phyloP scores from a whole-genome alignment of 2,329 filamentous ascomycete species.

The Aspergillus tubingensis region DNA sequence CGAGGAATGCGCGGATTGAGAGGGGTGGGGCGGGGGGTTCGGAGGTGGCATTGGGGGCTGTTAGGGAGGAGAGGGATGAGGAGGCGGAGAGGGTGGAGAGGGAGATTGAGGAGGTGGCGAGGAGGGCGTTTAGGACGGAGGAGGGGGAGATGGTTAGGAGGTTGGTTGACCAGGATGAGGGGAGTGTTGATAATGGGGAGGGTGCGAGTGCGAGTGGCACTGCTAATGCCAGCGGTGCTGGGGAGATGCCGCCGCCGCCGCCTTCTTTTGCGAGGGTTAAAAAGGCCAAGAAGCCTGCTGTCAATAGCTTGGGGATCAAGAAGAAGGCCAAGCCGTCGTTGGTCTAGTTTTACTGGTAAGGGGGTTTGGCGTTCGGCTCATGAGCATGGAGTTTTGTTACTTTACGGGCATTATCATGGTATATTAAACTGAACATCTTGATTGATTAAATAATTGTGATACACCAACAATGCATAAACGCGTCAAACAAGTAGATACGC shows the following conservation, averaged over 20 bases:
- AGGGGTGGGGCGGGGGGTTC: slow-evolving; percentile 66
- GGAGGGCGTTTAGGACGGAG: slow-evolving; percentile 70
- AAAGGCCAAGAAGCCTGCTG: slow-evolving; percentile 85
- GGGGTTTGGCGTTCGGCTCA: slow-evolving; percentile 14
- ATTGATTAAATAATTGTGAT: slow-evolving; percentile 13
- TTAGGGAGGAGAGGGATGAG: slow-evolving; percentile 57
- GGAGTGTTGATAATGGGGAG: slow-evolving; percentile 35
- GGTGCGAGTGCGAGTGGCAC: background rate
- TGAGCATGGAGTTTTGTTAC: background rate
- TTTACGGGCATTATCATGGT: slow-evolving; percentile 1
- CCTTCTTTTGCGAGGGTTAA: slow-evolving; percentile 69
- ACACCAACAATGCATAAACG: slow-evolving; percentile 1
- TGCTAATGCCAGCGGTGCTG: slow-evolving; percentile 15
- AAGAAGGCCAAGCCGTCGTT: slow-evolving; percentile 72
- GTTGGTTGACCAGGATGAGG: slow-evolving; percentile 52
- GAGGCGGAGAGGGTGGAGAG: slow-evolving; percentile 68
- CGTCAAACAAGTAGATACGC: slow-evolving; percentile 16
- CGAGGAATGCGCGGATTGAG: slow-evolving; percentile 84
- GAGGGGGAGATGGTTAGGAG: slow-evolving; percentile 57
- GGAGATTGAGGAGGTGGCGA: slow-evolving; percentile 82
- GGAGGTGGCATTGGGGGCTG: slow-evolving; percentile 58
- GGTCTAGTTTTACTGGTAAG: slow-evolving; percentile 21
- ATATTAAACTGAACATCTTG: background rate
- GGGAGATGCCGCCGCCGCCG: slow-evolving; percentile 53
- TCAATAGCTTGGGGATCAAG: slow-evolving; percentile 79